These are phyloP conservation scores for Flaveria floridana DNA, from an alignment of 140 eudicot species.

Conservation along the genomic window DNA sequence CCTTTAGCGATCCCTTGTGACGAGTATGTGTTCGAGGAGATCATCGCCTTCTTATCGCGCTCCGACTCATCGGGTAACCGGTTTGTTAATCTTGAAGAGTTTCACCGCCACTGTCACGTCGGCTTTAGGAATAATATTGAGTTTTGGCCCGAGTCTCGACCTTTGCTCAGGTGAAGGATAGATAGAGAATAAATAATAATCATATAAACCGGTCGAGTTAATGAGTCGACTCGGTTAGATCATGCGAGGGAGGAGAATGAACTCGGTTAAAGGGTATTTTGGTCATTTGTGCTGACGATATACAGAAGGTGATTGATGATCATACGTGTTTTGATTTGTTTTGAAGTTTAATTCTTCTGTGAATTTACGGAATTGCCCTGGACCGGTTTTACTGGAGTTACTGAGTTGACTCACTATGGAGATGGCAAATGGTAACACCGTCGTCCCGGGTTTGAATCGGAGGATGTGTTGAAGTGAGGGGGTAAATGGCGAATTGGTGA, in stretches of 20 bases:
- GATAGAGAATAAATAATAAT: not conserved
- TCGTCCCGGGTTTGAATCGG: constrained; percentile 43
- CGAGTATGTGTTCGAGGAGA: constrained; percentile 70
- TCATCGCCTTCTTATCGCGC: constrained; percentile 56
- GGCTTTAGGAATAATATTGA: constrained; percentile 50
- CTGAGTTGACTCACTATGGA: constrained; percentile 34
- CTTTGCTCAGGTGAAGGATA: constrained; percentile 41
- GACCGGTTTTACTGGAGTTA: constrained; percentile 32
- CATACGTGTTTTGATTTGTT: no score
- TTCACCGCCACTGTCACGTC: constrained; percentile 58
- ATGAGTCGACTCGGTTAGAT: constrained; percentile 30
- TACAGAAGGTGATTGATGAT: not conserved
- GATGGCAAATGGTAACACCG: constrained; percentile 37
- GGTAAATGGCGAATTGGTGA: constrained; percentile 14
- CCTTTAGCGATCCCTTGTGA: constrained; percentile 83
- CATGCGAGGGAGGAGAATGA: no score
- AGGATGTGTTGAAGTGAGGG: constrained; percentile 20
- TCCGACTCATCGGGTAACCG: constrained; percentile 49
- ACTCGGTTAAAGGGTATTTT: constrained; percentile 28
- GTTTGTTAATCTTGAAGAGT: constrained; percentile 60
- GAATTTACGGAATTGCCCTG: constrained; percentile 34
- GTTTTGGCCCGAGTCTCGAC: constrained; percentile 67
- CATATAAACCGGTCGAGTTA: not conserved
- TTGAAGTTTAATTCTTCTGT: constrained; percentile 2
- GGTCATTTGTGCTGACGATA: constrained; percentile 28